These are phyloP conservation scores for Phyllosticta paracitricarpa DNA, from an alignment of 2,329 filamentous ascomycete genomes.

Conservation along the genomic window DNA sequence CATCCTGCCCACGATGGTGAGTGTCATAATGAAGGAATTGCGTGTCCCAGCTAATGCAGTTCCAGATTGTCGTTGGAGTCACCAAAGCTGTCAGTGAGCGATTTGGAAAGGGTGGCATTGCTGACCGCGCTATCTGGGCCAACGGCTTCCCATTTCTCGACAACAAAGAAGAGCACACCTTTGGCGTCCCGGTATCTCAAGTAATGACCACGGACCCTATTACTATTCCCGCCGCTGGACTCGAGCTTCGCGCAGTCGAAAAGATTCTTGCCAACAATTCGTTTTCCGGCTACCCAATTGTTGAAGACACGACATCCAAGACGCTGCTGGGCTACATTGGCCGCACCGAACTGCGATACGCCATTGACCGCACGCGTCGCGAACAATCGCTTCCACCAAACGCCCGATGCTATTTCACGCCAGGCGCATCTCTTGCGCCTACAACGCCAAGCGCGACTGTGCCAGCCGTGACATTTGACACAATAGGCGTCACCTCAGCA, in stretches of 20 bases:
- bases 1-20: conserved; percentile 86
- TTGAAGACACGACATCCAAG: conserved; percentile 62
- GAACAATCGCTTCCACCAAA: conserved; percentile 55
- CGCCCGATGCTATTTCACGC: conserved; percentile 64
- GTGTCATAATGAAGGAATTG: conserved; percentile 11
- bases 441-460: conserved; percentile 20
- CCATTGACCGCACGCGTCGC: conserved; percentile 67
- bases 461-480: conserved; percentile 46
- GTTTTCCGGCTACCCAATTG: conserved; percentile 88
- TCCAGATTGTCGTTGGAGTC: conserved; percentile 79
- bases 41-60: neutral
- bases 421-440: conserved; percentile 25
- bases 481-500: conserved; percentile 45
- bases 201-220: conserved; percentile 76
- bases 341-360: conserved; percentile 82
- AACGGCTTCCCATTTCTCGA: conserved; percentile 95
- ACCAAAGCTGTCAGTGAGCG: conserved; percentile 88
- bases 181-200: conserved; percentile 84
- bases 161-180: conserved; percentile 94
- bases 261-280: conserved; percentile 64
- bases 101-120: conserved; percentile 93
- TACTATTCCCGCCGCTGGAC: conserved; percentile 61
- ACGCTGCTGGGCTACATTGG: conserved; percentile 85
- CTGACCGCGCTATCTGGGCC: conserved; percentile 98
- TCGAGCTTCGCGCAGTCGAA: conserved; percentile 69